phyloP scores from a whole-genome alignment of 2,329 filamentous ascomycete genomes.

The Sclerotinia sclerotiorum region DNA sequence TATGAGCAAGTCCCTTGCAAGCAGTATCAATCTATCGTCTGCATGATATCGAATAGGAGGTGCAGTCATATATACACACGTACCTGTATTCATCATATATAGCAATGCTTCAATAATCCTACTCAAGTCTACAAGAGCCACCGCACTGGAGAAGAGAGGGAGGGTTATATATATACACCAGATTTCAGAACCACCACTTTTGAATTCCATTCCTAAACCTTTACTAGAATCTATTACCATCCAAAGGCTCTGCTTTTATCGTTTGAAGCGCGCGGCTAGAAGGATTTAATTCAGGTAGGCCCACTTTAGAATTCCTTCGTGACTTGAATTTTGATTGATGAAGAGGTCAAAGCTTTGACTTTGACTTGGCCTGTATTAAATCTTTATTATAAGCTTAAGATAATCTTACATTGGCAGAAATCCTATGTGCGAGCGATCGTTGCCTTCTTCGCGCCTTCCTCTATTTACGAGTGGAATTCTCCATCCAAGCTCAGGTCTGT shows the following conservation, averaged over 20 bases:
- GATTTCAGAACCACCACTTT: background rate
- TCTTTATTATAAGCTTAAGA: background rate
- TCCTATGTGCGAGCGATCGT: background rate
- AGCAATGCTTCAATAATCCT: background rate
- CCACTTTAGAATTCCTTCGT: background rate
- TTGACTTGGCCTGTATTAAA: background rate
- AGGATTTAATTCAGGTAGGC: background rate
- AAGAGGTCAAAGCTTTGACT: background rate
- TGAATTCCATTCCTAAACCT: background rate
- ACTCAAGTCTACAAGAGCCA: background rate
- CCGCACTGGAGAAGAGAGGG: background rate
- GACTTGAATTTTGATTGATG: background rate
- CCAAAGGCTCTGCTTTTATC: background rate
- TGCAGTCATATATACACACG: too few species aligned
- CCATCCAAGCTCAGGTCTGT: background rate
- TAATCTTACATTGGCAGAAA: background rate
- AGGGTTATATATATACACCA: background rate
- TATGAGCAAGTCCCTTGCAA: too few species aligned
- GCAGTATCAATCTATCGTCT: too few species aligned
- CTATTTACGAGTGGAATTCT: background rate
- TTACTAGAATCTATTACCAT: background rate
- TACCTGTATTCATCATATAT: background rate
- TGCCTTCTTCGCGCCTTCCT: background rate
- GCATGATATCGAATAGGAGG: too few species aligned
- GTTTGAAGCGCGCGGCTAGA: conserved; percentile 3